phyloP scores from a whole-genome alignment of 2,329 filamentous ascomycete species.

The Aaosphaeria arxii region DNA sequence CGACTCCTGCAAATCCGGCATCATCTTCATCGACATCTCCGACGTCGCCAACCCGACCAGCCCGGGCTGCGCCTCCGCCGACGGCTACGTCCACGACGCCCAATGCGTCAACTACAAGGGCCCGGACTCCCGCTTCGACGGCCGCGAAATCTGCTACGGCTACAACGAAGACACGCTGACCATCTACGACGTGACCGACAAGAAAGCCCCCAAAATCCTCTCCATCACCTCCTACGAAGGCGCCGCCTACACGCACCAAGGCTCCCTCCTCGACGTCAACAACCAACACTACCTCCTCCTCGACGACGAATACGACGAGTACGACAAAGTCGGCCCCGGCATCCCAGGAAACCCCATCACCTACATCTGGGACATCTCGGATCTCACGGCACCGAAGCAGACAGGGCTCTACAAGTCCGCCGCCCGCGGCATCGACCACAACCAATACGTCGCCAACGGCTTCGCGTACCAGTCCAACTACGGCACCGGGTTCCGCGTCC shows the following conservation, averaged over 20 bases:
- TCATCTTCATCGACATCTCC: constrained; percentile 59
- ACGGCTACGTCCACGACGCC: constrained; percentile 62
- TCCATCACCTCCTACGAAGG: constrained; percentile 54
- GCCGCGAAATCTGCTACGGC: constrained; percentile 55
- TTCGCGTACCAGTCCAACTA: constrained; percentile 45
- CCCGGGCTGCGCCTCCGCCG: constrained; percentile 53
- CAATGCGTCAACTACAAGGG: constrained; percentile 58
- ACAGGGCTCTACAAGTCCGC: constrained; percentile 42
- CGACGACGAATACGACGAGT: constrained; percentile 37
- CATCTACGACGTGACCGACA: constrained; percentile 54
- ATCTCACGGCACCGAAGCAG: constrained; percentile 34
- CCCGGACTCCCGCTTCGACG: constrained; percentile 48
- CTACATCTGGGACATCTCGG: constrained; percentile 39
- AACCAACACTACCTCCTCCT: constrained; percentile 32
- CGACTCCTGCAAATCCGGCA: constrained; percentile 48
- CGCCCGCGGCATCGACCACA: constrained; percentile 45
- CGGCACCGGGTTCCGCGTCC: constrained; percentile 40
- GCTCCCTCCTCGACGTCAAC: constrained; percentile 48
- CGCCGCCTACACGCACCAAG: constrained; percentile 57
- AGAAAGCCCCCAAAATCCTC: constrained; percentile 55
- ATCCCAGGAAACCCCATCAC: constrained; percentile 34
- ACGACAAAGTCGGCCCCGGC: constrained; percentile 33
- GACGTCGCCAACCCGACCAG: constrained; percentile 53
- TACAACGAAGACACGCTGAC: constrained; percentile 56
- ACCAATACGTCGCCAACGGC: constrained; percentile 45